Evolutionary conservation across 2,329 filamentous ascomycete genomes (phyloP), one percentile per base, ranked within the genome.

Genomic region (Aureobasidium leucospermi): DNA sequence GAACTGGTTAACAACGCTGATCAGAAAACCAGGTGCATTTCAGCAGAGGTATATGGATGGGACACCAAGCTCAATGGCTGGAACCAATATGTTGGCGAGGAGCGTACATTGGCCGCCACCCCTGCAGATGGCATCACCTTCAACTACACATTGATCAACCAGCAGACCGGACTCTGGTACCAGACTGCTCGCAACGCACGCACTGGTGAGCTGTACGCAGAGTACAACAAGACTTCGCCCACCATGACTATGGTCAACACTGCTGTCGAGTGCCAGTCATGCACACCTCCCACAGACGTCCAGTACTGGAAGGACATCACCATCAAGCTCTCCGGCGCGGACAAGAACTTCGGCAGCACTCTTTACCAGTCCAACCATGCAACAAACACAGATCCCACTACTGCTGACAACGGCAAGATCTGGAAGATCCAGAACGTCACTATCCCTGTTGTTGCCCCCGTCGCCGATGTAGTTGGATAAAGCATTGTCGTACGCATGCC

Each of bases 111-210:
- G 8, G 66, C 65, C 19, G 56, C 61, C 38, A 64, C 63, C 59
- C 64, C 63, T 31, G 61, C 60, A 6, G 64, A 66, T 43, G 66
- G 66, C 8, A 65, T 68, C 46, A 58, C 60, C n/a, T 61, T 68
- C 51, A 67, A 65, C 47, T 68, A 68, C 61, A 68, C 65, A 0
- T 63, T 69, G 8, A 56, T 63, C n/a, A 62, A 69, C 52, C 61
- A 62, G 31, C 42, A 57, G 9, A 65, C 56, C 9, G 64, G 66
- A 49, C 45, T 65, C n/a, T 68, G 67, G 67, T 59, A 60, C n/a
- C 66, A 67, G 39, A 48, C 31, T 15, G 48, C 47, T 32, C 34
- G 51, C n/a, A 46, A 62, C 29, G 47, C 47, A 7, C 46, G 47
- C 8, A 59, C 57, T 9, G 47, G 47, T 5, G 47, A 28, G 2